phyloP scores from a whole-genome alignment of 1,284 basidiomycete species.

The Ustilago lituana region DNA sequence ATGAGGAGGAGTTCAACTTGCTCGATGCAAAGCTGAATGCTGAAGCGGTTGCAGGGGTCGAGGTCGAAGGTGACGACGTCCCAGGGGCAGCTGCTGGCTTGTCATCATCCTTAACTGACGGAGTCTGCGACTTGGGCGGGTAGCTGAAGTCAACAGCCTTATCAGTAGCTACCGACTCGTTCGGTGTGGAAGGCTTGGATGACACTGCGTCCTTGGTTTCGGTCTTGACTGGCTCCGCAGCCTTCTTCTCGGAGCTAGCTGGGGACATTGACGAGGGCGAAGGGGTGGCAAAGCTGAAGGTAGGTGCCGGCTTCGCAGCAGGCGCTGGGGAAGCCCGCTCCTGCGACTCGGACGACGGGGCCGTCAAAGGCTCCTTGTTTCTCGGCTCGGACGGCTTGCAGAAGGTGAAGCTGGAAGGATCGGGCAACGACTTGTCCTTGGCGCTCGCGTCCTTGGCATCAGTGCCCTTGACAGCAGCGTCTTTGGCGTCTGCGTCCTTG shows the following conservation, averaged over 20 bases:
- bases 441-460: not conserved
- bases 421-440: constrained; percentile 8
- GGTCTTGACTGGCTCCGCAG: not conserved
- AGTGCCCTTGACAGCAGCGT: not conserved
- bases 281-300: constrained; percentile 8
- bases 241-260: constrained; percentile 2
- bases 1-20: constrained; percentile 21
- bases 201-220: not conserved
- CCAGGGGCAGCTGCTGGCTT: not conserved
- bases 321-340: not conserved
- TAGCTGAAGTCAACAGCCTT: constrained; percentile 18
- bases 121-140: constrained; percentile 9
- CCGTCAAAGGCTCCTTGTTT: constrained; percentile 25
- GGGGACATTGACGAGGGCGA: not conserved
- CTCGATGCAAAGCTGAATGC: constrained; percentile 35
- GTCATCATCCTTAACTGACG: not conserved
- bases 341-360: constrained; percentile 1
- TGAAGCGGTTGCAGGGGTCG: constrained; percentile 7
- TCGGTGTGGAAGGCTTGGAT: not conserved
- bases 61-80: not conserved
- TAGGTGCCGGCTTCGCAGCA: constrained; percentile 4
- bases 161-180: constrained; percentile 1
- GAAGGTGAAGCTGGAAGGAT: constrained; percentile 24
- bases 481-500: not conserved
- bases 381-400: constrained; percentile 35